These are phyloP conservation scores for Suhomyces yuchorum DNA, from an alignment of 1,139 yeast genomes.

Conservation along the genomic window DNA sequence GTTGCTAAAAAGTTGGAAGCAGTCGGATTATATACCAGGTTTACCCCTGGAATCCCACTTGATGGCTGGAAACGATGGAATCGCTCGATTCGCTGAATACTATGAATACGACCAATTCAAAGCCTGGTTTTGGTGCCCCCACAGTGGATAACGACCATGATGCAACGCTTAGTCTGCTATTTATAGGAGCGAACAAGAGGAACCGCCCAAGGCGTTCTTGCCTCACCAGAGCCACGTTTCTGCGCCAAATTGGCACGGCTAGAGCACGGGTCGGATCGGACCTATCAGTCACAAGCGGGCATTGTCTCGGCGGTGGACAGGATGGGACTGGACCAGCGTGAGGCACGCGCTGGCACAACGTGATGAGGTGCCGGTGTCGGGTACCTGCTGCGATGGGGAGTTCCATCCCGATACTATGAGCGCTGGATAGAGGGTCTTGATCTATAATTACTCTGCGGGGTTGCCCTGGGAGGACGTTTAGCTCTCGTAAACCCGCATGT, in stretches of 20 bases:
- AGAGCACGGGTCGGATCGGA: neutral
- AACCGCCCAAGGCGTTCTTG: neutral
- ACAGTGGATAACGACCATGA: neutral
- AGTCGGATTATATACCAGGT: neutral
- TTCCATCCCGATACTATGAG: neutral
- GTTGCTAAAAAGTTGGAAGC: too few species aligned
- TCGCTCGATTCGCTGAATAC: too few species aligned
- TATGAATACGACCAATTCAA: neutral
- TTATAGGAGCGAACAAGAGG: neutral
- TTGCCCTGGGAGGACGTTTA: neutral
- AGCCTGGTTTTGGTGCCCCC: neutral
- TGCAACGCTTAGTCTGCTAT: neutral
- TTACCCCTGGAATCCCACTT: neutral
- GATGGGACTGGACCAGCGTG: neutral
- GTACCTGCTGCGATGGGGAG: neutral
- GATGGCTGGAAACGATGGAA: too few species aligned
- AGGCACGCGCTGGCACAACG: too few species aligned
- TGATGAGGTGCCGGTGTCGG: neutral
- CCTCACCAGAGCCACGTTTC: neutral
- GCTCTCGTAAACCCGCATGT: slow-evolving; percentile 1
- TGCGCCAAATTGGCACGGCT: neutral
- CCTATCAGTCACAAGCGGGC: neutral
- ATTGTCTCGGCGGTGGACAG: neutral
- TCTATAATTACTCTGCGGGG: neutral
- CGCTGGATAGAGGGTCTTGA: neutral